A percentile compares a stretch with the other conserved stretches of the same genome.
Conservation (phyloP, 495 filamentous ascomycete genomes). For the Achaetomiella virescens region DNA sequence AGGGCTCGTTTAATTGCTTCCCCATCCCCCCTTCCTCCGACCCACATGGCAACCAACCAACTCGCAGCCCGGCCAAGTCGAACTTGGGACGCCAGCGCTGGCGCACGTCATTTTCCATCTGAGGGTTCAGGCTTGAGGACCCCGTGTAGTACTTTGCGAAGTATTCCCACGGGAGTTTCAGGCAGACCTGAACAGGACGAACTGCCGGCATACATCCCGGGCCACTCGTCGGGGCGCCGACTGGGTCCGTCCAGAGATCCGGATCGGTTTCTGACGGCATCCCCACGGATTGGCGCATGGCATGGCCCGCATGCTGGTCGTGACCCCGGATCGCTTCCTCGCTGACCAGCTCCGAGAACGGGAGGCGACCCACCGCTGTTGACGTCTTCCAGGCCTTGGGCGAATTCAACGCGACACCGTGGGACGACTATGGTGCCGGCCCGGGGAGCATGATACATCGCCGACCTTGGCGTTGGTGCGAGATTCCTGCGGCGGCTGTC, state of each 20-base stretch:
- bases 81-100: too few relatives aligned
- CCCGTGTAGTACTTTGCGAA: too few relatives aligned
- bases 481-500: background rate
- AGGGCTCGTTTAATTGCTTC: conserved; percentile 3
- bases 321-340: background rate
- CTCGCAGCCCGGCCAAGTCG: too few relatives aligned
- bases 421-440: background rate
- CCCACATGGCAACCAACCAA: background rate
- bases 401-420: background rate
- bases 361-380: background rate
- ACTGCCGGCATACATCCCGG: too few relatives aligned
- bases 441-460: conserved; percentile 8
- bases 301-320: background rate
- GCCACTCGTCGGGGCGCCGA: background rate
- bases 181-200: too few relatives aligned
- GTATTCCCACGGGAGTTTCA: too few relatives aligned
- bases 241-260: background rate
- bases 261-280: background rate
- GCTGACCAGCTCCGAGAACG: background rate
- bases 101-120: too few relatives aligned
- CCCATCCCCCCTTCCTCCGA: background rate
- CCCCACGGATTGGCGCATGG: conserved; percentile 2
- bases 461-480: background rate
- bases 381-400: background rate
- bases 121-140: too few relatives aligned